These are phyloP conservation scores for Friedmanniomyces endolithicus DNA, from an alignment of 495 filamentous ascomycete species.

Conservation along the genomic window DNA sequence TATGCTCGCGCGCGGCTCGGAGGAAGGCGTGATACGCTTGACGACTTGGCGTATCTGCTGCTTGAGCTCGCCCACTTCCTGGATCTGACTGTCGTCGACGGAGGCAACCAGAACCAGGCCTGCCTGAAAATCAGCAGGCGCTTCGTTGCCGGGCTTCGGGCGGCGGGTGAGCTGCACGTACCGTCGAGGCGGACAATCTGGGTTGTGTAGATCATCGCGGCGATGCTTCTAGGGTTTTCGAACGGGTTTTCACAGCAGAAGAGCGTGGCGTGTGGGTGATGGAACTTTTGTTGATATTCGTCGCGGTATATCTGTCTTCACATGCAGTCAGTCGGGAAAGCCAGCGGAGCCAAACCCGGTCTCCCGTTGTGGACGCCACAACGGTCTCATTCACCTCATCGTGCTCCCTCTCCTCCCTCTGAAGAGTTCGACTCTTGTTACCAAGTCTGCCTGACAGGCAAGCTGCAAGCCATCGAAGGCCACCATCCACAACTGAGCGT, in stretches of 20 bases:
- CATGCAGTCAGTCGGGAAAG: not conserved
- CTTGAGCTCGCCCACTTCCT: conserved; percentile 77
- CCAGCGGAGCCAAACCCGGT: not conserved
- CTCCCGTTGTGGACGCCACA: not conserved
- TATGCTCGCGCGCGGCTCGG: conserved; percentile 83
- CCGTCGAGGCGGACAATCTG: conserved; percentile 90
- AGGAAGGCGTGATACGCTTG: conserved; percentile 69
- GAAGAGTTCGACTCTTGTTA: too few relatives aligned
- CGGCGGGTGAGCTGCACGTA: conserved; percentile 31
- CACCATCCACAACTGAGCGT: too few relatives aligned
- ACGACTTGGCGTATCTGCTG: conserved; percentile 81
- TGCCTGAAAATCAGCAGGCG: conserved; percentile 27
- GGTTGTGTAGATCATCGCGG: conserved; percentile 82
- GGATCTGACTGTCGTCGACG: conserved; percentile 75
- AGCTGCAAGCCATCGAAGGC: too few relatives aligned
- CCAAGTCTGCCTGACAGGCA: too few relatives aligned
- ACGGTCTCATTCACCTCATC: too few relatives aligned
- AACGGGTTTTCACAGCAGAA: not conserved
- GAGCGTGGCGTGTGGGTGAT: not conserved
- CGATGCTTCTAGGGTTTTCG: not conserved
- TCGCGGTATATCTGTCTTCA: not conserved
- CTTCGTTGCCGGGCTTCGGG: not conserved
- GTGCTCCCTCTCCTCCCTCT: too few relatives aligned
- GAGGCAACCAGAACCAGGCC: conserved; percentile 91
- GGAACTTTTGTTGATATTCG: not conserved